Evolutionary conservation across 169 alveolate species (phyloP), one percentile per base, ranked within the genome.

Genomic region (Miamiensis avidus): DNA sequence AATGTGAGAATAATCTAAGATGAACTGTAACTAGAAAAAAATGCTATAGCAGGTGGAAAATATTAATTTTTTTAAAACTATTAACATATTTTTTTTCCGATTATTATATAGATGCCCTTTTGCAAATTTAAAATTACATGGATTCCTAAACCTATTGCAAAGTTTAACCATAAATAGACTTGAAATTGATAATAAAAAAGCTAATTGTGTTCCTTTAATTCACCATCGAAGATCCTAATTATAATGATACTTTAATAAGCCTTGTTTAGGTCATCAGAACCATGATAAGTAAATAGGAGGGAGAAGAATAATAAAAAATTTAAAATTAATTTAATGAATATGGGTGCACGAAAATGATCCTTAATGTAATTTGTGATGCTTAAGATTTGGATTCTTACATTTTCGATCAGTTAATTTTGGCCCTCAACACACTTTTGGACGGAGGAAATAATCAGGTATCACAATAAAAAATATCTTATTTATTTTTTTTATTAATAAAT

Each of bases 281-380:
- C n/a, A 64, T 79, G 1, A 31, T 79, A 49, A 25, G 30, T 1
- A 34, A 86, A 82, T 28, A 82, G 20, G 1, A 69, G 31, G 75
- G 34, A 69, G 75, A 74, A 25, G 49, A 82, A 65, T 72, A 76
- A 69, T 72, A 74, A 65, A 84, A 86, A 65, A 81, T 86, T 72
- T 34, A 86, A 86, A 86, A 75, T 75, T 29, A 79, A 65, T 86
- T 81, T 75, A 86, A 86, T 81, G 72, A 74, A 75, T 75, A 79
- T 26, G 90, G 90, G 32, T 82, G 84, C 4, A 86, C 86, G 31
- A 74, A 79, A 74, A 81, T 86, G 87, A 82, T 86, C 11, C 34
- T 86, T 0, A 31, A 74, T 30, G 90, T 86, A 26, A 29, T 86
- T 11, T 81, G 86, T 75, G 87, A 81, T 34, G 75, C 64, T 25